phyloP scores from a whole-genome alignment of 2,329 filamentous ascomycete species.

The Fusarium austroafricanum region DNA sequence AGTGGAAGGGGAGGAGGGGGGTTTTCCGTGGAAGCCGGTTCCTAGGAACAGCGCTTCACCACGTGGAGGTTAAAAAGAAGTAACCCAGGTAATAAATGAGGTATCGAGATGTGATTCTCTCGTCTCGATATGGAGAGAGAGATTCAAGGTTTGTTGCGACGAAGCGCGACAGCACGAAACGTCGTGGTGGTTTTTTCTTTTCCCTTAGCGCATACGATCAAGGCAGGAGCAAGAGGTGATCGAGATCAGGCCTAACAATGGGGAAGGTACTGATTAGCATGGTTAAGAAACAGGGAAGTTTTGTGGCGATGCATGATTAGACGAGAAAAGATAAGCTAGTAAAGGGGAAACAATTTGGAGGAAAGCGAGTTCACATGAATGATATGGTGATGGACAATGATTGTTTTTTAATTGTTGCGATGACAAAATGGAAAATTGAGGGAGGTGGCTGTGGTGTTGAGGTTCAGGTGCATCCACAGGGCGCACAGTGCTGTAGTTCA shows the following conservation, averaged over 20 bases:
- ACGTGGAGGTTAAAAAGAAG: constrained; percentile 29
- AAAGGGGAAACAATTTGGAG: background rate
- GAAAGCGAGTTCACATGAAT: background rate
- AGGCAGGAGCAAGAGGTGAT: constrained; percentile 25
- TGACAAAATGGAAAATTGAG: background rate
- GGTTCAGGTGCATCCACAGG: constrained; percentile 9
- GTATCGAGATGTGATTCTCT: constrained; percentile 11
- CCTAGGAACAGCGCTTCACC: constrained; percentile 37
- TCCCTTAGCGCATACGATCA: constrained; percentile 39
- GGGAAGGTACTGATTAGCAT: constrained; percentile 45
- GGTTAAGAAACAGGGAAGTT: constrained; percentile 27
- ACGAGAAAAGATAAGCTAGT: background rate
- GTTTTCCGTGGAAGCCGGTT: constrained; percentile 42
- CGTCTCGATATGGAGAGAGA: constrained; percentile 18
- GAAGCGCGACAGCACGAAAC: background rate
- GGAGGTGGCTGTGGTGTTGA: constrained; percentile 9
- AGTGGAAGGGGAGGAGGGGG: constrained; percentile 15
- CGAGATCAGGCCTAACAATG: constrained; percentile 32
- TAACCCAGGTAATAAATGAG: constrained; percentile 20
- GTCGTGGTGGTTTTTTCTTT: constrained; percentile 18
- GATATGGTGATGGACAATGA: background rate
- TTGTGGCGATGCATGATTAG: constrained; percentile 23
- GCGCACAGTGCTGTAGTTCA: constrained; percentile 10
- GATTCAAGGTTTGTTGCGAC: constrained; percentile 12
- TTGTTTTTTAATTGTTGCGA: constrained; percentile 12